phyloP scores from a whole-genome alignment of 163 green algal genomes.

The Scenedesmus sp. region DNA sequence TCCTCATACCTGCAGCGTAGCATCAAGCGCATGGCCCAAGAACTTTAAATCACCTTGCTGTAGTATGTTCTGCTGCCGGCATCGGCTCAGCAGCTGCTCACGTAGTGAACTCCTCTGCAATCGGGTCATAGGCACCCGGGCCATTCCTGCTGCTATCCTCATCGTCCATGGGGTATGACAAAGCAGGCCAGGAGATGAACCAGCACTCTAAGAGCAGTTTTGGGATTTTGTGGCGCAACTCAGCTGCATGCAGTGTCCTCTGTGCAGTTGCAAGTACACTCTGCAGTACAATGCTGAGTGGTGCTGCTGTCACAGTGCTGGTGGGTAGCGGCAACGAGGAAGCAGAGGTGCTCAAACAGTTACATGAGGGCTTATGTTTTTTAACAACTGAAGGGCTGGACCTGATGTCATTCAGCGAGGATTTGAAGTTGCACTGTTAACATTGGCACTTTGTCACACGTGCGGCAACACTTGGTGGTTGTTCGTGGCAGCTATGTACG shows the following conservation, averaged over 20 bases:
- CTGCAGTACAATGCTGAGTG: neutral
- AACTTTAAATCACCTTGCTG: neutral
- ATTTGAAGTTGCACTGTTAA: neutral
- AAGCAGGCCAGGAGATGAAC: neutral
- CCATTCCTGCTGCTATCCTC: constrained; percentile 68
- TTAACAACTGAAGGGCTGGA: too few relatives aligned
- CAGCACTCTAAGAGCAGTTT: neutral
- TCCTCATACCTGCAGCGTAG: constrained; percentile 86
- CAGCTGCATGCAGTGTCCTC: neutral
- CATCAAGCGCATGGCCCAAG: neutral
- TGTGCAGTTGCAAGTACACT: neutral
- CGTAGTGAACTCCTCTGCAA: constrained; percentile 77
- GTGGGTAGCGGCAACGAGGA: neutral
- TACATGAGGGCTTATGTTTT: too few relatives aligned
- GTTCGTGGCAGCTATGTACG: neutral
- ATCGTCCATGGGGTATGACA: constrained; percentile 36
- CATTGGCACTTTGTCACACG: neutral
- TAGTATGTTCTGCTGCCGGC: neutral
- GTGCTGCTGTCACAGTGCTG: neutral
- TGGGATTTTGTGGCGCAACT: neutral
- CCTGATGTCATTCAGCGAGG: neutral
- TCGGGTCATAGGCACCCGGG: constrained; percentile 66
- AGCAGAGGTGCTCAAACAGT: neutral
- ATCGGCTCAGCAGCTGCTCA: constrained; percentile 12
- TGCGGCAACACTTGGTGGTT: neutral